Conservation (phyloP, 345 rosid species). For the Turnera subulata region DNA sequence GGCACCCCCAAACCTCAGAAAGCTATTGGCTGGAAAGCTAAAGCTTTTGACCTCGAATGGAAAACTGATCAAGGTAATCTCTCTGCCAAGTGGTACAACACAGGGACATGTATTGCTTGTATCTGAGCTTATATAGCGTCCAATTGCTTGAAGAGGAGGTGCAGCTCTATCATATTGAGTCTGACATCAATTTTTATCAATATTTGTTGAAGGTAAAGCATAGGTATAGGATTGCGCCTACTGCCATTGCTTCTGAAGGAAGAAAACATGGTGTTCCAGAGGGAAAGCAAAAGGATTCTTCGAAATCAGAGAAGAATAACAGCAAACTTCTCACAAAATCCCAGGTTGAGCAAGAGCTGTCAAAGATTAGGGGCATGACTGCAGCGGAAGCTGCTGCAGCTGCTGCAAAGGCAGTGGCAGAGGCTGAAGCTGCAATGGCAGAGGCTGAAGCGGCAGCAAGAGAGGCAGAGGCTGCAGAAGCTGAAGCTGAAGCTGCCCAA, state of each 20-base stretch:
- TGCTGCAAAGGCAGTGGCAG: slow-evolving; percentile 92
- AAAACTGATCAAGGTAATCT: slow-evolving; percentile 62
- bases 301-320: slow-evolving; percentile 40
- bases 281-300: slow-evolving; percentile 49
- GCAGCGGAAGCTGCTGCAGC: slow-evolving; percentile 88
- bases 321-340: slow-evolving; percentile 44
- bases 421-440: slow-evolving; percentile 87
- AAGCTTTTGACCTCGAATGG: slow-evolving; percentile 73
- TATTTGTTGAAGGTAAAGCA: slow-evolving; percentile 59
- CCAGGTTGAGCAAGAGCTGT: slow-evolving; percentile 52
- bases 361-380: slow-evolving; percentile 74
- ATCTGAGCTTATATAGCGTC: not conserved
- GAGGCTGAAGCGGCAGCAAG: slow-evolving; percentile 97
- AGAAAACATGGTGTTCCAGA: slow-evolving; percentile 45
- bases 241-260: slow-evolving; percentile 38
- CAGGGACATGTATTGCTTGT: no score
- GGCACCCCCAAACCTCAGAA: slow-evolving; percentile 67
- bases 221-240: slow-evolving; percentile 54
- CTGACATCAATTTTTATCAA: not conserved
- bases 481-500: slow-evolving; percentile 94
- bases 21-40: slow-evolving; percentile 66
- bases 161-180: not conserved
- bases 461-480: slow-evolving; percentile 94
- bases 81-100: not conserved
- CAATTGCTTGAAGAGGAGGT: not conserved